phyloP scores from a whole-genome alignment of 345 rosid species.

The Cardamine resedifolia region DNA sequence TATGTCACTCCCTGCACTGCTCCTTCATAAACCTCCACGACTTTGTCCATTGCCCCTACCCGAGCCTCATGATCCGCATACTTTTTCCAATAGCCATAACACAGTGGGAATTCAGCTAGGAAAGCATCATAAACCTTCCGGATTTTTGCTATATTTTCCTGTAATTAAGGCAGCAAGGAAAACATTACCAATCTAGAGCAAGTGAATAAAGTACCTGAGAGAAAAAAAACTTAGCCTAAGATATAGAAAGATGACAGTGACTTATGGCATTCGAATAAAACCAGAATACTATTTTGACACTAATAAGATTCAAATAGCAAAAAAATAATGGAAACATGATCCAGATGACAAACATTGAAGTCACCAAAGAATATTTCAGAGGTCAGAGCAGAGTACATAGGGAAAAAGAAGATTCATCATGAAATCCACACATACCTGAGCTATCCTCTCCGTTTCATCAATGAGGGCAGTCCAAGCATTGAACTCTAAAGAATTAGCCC shows the following conservation, averaged over 20 bases:
- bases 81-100: conserved; percentile 99
- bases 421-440: conserved; percentile 59
- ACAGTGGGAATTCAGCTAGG: conserved; percentile 88
- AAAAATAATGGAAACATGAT: background rate
- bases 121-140: conserved; percentile 85
- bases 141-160: conserved; percentile 84
- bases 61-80: conserved; percentile 96
- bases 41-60: conserved; percentile 84
- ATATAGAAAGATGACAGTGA: background rate
- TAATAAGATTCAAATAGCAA: background rate
- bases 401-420: background rate
- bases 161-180: conserved; percentile 30
- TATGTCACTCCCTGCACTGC: conserved; percentile 93
- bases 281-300: background rate
- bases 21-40: conserved; percentile 91
- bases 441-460: conserved; percentile 86
- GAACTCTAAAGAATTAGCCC: conserved; percentile 75
- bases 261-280: background rate
- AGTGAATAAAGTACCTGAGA: background rate
- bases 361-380: background rate
- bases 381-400: conserved; percentile 1
- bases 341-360: background rate
- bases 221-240: background rate
- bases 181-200: conserved; percentile 19
- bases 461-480: conserved; percentile 89